Evolutionary conservation across 768 basidiomycete species (phyloP).

Genomic region (Phylloporus sp.): DNA sequence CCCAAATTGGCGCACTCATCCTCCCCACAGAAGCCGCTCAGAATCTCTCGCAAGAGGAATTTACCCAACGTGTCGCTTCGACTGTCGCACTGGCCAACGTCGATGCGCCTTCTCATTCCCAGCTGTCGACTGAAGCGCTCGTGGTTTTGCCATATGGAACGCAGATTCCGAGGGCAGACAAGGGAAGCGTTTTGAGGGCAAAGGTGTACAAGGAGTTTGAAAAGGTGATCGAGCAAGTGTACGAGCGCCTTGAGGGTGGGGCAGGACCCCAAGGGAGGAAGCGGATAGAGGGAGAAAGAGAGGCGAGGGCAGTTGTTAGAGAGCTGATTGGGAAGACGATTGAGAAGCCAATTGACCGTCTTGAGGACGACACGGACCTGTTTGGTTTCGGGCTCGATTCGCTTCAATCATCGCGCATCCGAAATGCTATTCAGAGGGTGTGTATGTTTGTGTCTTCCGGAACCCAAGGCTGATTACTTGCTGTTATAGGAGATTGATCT

Average conservation of each 20-base stretch:
- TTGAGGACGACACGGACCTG: slow-evolving; percentile 36
- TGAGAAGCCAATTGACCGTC: slow-evolving; percentile 10
- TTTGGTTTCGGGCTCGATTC: slow-evolving; percentile 53
- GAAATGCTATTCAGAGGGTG: slow-evolving; percentile 45
- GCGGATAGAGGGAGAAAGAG: slow-evolving; percentile 2
- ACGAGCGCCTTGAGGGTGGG: slow-evolving; percentile 41
- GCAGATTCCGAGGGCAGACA: slow-evolving; percentile 47
- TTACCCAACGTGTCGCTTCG: slow-evolving; percentile 36
- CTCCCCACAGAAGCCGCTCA: slow-evolving; percentile 42
- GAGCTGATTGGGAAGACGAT: slow-evolving; percentile 21
- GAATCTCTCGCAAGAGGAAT: slow-evolving; percentile 24
- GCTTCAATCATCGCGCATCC: slow-evolving; percentile 46
- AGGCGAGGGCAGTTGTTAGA: slow-evolving; percentile 12
- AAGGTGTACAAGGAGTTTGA: slow-evolving; percentile 51
- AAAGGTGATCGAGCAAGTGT: slow-evolving; percentile 38
- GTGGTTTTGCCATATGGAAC: slow-evolving; percentile 46
- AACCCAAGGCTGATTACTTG: slow-evolving; percentile 18
- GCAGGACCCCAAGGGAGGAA: slow-evolving; percentile 23
- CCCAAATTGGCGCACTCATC: slow-evolving; percentile 51
- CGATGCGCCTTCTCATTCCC: slow-evolving; percentile 50
- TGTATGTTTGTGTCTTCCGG: slow-evolving; percentile 25
- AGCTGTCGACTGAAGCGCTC: slow-evolving; percentile 48
- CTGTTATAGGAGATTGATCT: slow-evolving; percentile 16
- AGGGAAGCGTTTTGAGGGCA: slow-evolving; percentile 47
- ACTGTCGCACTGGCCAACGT: slow-evolving; percentile 49